phyloP scores from a whole-genome alignment of 768 basidiomycete genomes.

The Serendipita sp. region DNA sequence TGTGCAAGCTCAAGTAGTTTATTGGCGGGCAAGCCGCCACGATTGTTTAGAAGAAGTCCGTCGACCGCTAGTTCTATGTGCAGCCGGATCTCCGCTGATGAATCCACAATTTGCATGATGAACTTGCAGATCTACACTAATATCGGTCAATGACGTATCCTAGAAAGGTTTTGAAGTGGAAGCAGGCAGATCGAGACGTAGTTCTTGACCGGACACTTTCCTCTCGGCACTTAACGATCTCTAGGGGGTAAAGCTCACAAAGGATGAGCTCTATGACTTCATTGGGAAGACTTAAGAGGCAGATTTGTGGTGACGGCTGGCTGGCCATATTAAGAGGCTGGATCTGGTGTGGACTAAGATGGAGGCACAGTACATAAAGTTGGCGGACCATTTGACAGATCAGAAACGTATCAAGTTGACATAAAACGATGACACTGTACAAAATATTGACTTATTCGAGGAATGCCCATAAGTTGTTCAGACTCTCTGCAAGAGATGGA shows the following conservation, averaged over 20 bases:
- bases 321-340: too few species aligned
- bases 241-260: background rate
- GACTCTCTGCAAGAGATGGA: slow-evolving; percentile 9
- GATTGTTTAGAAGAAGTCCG: background rate
- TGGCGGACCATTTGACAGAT: too few species aligned
- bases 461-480: slow-evolving; percentile 11
- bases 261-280: background rate
- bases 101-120: background rate
- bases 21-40: background rate
- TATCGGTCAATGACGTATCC: too few species aligned
- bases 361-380: too few species aligned
- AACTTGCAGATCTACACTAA: background rate
- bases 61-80: background rate
- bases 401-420: too few species aligned
- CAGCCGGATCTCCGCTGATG: background rate
- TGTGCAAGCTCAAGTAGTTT: background rate
- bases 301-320: too few species aligned
- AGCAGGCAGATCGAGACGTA: background rate
- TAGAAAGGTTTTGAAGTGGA: too few species aligned
- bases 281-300: background rate
- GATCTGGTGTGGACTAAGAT: too few species aligned
- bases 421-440: too few species aligned
- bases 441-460: background rate
- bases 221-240: background rate
- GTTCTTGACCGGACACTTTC: background rate